Evolutionary conservation across 805 yeast species (phyloP).

Genomic region (Yueomyces sinensis): DNA sequence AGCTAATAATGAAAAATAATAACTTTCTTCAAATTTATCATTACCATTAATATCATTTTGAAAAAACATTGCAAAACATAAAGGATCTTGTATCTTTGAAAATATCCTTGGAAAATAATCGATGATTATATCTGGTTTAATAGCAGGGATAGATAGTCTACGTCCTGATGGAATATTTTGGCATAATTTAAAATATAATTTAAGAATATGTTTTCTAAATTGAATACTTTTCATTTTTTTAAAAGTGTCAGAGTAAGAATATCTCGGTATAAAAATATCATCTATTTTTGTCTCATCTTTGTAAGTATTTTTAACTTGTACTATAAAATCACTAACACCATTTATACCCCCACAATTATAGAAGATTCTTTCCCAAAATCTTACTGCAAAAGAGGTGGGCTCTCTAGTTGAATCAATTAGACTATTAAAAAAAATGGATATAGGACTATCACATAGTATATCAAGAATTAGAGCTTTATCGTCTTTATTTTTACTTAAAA

Average conservation of each 20-base stretch:
- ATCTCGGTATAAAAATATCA: slow-evolving; percentile 8
- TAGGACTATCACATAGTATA: slow-evolving; percentile 7
- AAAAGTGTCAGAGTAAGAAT: slow-evolving; percentile 4
- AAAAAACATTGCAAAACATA: slow-evolving; percentile 14
- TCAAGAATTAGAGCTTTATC: background rate
- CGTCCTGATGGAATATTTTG: slow-evolving; percentile 10
- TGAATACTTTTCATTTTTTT: slow-evolving; percentile 10
- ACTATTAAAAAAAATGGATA: slow-evolving; percentile 7
- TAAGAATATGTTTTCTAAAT: slow-evolving; percentile 11
- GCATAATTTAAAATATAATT: slow-evolving; percentile 9
- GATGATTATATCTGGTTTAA: slow-evolving; percentile 7
- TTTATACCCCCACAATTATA: slow-evolving; percentile 6
- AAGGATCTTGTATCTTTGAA: slow-evolving; percentile 6
- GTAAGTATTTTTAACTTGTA: slow-evolving; percentile 11
- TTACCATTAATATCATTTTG: too few species aligned
- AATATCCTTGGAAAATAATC: slow-evolving; percentile 6
- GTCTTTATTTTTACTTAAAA: background rate
- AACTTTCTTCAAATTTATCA: slow-evolving; percentile 6
- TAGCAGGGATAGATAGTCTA: slow-evolving; percentile 5
- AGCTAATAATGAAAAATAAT: slow-evolving; percentile 13
- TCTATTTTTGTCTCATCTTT: slow-evolving; percentile 7
- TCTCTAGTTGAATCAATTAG: slow-evolving; percentile 6
- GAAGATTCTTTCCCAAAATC: slow-evolving; percentile 13
- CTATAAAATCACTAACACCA: slow-evolving; percentile 1
- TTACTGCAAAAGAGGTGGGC: slow-evolving; percentile 5